Base-by-base conservation (phyloP, 345 rosid genomes). In the Ailanthus altissimus region DNA sequence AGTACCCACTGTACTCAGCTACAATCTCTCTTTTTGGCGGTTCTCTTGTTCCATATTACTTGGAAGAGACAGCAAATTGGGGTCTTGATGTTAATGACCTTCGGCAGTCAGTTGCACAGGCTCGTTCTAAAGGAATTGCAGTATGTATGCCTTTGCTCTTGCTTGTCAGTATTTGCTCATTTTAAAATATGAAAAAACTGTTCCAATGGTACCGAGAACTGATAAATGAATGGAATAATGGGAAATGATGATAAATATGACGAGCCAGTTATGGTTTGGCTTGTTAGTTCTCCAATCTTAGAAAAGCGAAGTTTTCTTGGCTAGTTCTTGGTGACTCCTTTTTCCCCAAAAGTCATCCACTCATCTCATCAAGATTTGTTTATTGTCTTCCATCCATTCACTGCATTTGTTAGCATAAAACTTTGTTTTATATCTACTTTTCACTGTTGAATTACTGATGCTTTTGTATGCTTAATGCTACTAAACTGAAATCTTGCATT, bases 1-100 rank as follows among this genome's bases (percentile, higher is more conserved):
- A 96, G 79, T 96, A 96, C 79, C 99, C 99, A 49, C 97, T 96
- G 82, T 96, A 93, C 86, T 96, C 99, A 40, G 99, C 99, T 57
- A 81, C 97, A 67, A 96, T 96, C 82, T 83, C 97, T 76, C 88
- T 96, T 26, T 80, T 79, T 23, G 99, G 99, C 47, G 99, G 99
- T 54, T 85, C 98, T 82, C 98, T 96, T 77, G 98, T 96, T 54
- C 97, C 98, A 9, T 96, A 93, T 81, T 93, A 77, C 85, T 88
- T 96, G 23, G 97, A 96, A 75, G 99, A 96, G 88, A 89, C 92
- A 56, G 97, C 91, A 84, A 96, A 96, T 68, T 96, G 99, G 99
- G 99, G 98, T 68, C 97, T 96, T 81, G 98, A 96, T 82, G 72
- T 91, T 70, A 79, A 85, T 77, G 90, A 96, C 86, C 97, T 96